These are phyloP conservation scores for Pseudocercospora pini-densiflorae DNA, from an alignment of 2,329 filamentous ascomycete species.

Conservation along the genomic window DNA sequence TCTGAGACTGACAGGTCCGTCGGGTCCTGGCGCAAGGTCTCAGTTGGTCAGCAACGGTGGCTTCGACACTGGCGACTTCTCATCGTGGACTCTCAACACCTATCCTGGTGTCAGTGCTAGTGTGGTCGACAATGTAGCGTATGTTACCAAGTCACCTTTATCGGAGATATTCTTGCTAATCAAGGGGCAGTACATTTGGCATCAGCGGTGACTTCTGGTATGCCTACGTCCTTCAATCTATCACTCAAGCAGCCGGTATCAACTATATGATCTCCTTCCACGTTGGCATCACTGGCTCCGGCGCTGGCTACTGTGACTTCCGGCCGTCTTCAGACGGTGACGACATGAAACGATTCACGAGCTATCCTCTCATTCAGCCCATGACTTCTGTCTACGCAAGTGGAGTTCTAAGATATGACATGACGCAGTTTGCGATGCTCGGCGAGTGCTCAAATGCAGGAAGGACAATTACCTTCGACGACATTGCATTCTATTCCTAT, in stretches of 20 bases:
- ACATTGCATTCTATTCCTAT: not conserved
- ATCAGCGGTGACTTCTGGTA: too few species aligned
- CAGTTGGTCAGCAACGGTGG: not conserved
- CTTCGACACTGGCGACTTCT: not conserved
- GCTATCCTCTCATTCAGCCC: too few species aligned
- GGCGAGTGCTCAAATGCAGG: not conserved
- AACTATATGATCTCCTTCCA: too few species aligned
- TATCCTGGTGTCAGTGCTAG: not conserved
- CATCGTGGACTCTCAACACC: not conserved
- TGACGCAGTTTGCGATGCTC: not conserved
- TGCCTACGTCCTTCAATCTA: too few species aligned
- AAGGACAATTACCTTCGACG: not conserved
- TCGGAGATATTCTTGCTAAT: too few species aligned
- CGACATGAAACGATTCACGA: too few species aligned
- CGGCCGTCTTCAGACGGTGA: not conserved
- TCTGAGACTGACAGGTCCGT: not conserved
- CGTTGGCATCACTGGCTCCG: too few species aligned
- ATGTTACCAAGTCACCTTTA: too few species aligned
- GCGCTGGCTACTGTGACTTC: too few species aligned
- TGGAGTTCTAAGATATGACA: not conserved
- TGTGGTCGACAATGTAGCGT: not conserved
- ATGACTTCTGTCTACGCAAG: too few species aligned
- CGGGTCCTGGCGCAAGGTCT: not conserved
- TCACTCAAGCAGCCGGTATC: too few species aligned
- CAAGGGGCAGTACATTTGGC: too few species aligned